A percentile compares a stretch with the other conserved stretches of the same genome.
phyloP scores from a whole-genome alignment of 768 basidiomycete species.

The Lactarius sp. region DNA sequence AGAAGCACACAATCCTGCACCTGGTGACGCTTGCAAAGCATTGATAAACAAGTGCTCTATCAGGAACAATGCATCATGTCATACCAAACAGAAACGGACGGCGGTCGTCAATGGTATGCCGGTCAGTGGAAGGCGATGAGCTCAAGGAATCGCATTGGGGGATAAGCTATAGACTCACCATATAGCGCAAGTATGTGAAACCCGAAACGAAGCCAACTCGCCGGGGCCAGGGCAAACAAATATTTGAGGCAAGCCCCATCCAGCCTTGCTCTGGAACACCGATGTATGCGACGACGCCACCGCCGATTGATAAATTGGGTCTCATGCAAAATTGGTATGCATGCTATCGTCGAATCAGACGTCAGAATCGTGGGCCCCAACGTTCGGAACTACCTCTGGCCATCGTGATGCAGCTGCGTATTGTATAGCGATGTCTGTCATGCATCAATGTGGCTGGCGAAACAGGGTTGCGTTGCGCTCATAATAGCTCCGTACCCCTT shows the following conservation, averaged over 20 bases:
- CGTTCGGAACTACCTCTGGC: not conserved
- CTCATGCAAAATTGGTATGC: not conserved
- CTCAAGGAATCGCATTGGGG: not conserved
- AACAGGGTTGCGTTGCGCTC: not conserved
- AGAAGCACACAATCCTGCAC: not conserved
- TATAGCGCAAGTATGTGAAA: not conserved
- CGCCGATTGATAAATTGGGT: slow-evolving; percentile 8
- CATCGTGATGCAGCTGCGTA: not conserved
- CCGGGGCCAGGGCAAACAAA: not conserved
- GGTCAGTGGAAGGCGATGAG: not conserved
- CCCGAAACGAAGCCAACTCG: not conserved
- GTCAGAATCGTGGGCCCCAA: not conserved
- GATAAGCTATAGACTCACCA: slow-evolving; percentile 4
- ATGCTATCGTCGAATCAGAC: slow-evolving; percentile 12
- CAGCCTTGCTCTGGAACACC: not conserved
- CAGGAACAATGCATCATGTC: not conserved
- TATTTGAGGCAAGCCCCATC: not conserved
- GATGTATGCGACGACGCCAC: slow-evolving; percentile 1
- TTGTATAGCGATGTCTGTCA: not conserved
- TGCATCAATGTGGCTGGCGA: not conserved
- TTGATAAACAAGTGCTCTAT: slow-evolving; percentile 6
- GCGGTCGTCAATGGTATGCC: not conserved
- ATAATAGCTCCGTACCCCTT: not conserved
- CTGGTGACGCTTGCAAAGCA: slow-evolving; percentile 4
- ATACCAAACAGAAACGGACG: not conserved